phyloP scores from a whole-genome alignment of 169 alveolate genomes.

The Babesia sp. region DNA sequence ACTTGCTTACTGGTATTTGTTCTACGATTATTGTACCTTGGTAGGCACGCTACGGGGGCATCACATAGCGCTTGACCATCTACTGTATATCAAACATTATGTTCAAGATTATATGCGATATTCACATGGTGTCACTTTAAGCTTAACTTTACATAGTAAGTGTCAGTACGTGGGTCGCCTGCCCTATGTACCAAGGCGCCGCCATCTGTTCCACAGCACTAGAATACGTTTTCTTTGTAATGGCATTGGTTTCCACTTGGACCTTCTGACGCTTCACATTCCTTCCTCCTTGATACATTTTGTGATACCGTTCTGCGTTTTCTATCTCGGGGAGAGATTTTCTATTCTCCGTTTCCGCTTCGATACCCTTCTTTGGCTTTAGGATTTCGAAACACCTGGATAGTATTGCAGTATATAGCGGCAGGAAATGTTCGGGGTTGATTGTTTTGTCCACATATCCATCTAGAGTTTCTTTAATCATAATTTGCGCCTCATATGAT shows the following conservation, averaged over 20 bases:
- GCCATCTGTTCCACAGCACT: neutral
- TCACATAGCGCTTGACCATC: too few species aligned
- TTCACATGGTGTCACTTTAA: too few species aligned
- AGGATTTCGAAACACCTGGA: conserved; percentile 43
- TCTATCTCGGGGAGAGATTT: conserved; percentile 22
- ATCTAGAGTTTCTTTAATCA: conserved; percentile 57
- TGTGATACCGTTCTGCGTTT: conserved; percentile 4
- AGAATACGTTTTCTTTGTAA: neutral
- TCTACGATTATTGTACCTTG: neutral
- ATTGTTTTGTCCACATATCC: conserved; percentile 44
- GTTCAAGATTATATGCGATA: too few species aligned
- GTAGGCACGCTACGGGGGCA: neutral
- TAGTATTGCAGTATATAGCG: conserved; percentile 54
- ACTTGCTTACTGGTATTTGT: too few species aligned
- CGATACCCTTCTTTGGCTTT: neutral
- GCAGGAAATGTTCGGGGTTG: conserved; percentile 59
- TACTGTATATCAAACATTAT: too few species aligned
- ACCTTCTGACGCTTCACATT: neutral
- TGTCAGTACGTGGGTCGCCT: conserved; percentile 25
- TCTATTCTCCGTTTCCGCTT: neutral
- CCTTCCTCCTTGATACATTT: neutral
- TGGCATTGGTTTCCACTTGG: neutral
- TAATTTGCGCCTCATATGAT: conserved; percentile 51
- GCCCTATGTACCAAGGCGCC: conserved; percentile 31
- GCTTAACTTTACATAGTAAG: conserved; percentile 3